phyloP scores from a whole-genome alignment of 768 basidiomycete genomes.

The Pleurotus citrinopileatus region DNA sequence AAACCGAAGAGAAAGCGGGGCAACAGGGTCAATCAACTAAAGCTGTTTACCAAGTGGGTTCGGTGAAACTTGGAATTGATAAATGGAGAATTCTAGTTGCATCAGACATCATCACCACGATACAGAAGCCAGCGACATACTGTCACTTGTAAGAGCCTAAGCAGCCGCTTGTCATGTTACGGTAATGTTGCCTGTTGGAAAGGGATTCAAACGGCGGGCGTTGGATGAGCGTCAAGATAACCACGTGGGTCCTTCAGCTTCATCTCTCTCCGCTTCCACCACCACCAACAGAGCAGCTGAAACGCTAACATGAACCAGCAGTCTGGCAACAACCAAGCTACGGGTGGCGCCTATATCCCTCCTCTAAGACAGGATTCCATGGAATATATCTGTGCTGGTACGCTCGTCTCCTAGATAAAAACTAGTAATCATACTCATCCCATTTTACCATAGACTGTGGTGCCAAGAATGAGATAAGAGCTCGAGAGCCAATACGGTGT shows the following conservation, averaged over 20 bases:
- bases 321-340: constrained; percentile 19
- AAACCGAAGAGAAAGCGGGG: too few relatives aligned
- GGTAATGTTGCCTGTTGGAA: too few relatives aligned
- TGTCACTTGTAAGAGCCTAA: constrained; percentile 3
- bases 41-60: too few relatives aligned
- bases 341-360: constrained; percentile 26
- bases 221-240: background rate
- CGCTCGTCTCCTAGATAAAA: constrained; percentile 16
- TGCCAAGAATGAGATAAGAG: constrained; percentile 86
- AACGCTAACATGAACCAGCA: constrained; percentile 50
- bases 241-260: background rate
- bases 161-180: too few relatives aligned
- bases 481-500: constrained; percentile 92
- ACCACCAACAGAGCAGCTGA: too few relatives aligned
- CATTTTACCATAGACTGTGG: constrained; percentile 68
- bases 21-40: too few relatives aligned
- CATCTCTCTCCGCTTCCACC: constrained; percentile 13
- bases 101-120: constrained; percentile 6
- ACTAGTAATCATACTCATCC: constrained; percentile 4
- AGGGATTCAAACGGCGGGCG: too few relatives aligned
- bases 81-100: background rate
- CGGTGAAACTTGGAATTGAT: background rate
- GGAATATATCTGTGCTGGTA: constrained; percentile 88
- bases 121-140: constrained; percentile 6
- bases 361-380: constrained; percentile 54